phyloP scores from a whole-genome alignment of 345 rosid species.

The Durio zibethinus region DNA sequence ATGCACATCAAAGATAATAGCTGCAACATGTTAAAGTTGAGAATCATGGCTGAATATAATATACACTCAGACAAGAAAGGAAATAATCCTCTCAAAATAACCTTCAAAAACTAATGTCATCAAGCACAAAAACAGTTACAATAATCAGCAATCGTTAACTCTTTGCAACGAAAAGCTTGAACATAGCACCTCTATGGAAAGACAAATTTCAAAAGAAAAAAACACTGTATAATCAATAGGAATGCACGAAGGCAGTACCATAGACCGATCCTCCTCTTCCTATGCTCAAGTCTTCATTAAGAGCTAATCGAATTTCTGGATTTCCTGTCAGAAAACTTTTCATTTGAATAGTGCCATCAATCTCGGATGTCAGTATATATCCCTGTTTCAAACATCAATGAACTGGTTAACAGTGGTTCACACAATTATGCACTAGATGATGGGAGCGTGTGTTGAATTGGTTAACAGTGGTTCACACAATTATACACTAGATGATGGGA shows the following conservation, averaged over 20 bases:
- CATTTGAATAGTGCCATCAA: conserved; percentile 99
- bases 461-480: too few species aligned
- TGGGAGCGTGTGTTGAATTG: not conserved
- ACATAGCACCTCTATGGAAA: not conserved
- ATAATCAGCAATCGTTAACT: not conserved
- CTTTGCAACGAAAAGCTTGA: conserved; percentile 4
- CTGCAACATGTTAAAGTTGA: not conserved
- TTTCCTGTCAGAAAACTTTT: conserved; percentile 95
- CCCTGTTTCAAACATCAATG: conserved; percentile 50
- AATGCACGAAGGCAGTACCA: conserved; percentile 46
- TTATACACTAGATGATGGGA: too few species aligned
- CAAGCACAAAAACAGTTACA: not conserved
- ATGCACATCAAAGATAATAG: not conserved
- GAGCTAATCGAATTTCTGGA: conserved; percentile 96
- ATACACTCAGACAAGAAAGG: not conserved
- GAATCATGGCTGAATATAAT: conserved; percentile 9
- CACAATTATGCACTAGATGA: not conserved
- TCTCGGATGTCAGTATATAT: conserved; percentile 93
- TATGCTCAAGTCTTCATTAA: conserved; percentile 86
- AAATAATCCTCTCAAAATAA: not conserved
- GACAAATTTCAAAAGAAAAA: conserved; percentile 8
- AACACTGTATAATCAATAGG: not conserved
- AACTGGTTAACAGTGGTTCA: not conserved
- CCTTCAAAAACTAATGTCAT: not conserved
- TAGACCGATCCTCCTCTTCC: conserved; percentile 76